phyloP scores from a whole-genome alignment of 805 yeast genomes.

The Barnettozyma vustinii region DNA sequence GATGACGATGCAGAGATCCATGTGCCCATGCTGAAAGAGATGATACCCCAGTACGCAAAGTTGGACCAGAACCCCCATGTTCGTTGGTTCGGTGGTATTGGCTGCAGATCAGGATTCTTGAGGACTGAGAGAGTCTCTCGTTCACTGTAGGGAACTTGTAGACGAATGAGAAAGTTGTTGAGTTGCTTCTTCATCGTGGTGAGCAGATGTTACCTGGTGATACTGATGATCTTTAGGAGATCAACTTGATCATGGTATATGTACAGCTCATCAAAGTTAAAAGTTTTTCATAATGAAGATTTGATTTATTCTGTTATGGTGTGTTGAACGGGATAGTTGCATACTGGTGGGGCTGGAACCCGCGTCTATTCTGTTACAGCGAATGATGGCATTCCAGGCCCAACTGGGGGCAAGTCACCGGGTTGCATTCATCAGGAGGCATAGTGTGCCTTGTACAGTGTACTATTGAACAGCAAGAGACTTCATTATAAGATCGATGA shows the following conservation, averaged over 20 bases:
- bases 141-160: constrained; percentile 8
- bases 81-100: constrained; percentile 21
- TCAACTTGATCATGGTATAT: neutral
- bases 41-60: constrained; percentile 40
- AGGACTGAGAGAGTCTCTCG: constrained; percentile 9
- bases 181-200: neutral
- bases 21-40: constrained; percentile 40
- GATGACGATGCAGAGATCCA: constrained; percentile 43
- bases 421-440: too few species aligned
- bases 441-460: too few species aligned
- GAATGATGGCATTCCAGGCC: neutral
- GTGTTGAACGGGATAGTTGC: neutral
- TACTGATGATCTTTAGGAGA: neutral
- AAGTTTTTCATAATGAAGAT: neutral
- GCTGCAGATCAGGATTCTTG: constrained; percentile 12
- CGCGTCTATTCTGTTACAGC: neutral
- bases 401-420: neutral
- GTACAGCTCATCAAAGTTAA: too few species aligned
- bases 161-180: neutral
- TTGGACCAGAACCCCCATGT: constrained; percentile 38
- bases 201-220: neutral
- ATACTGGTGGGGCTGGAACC: neutral
- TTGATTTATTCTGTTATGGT: neutral
- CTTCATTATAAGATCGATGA: too few species aligned
- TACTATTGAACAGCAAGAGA: too few species aligned